A percentile compares a stretch with the other conserved stretches of the same genome.
Conservation (phyloP, 2,329 filamentous ascomycete genomes). For the Curvularia lunata region DNA sequence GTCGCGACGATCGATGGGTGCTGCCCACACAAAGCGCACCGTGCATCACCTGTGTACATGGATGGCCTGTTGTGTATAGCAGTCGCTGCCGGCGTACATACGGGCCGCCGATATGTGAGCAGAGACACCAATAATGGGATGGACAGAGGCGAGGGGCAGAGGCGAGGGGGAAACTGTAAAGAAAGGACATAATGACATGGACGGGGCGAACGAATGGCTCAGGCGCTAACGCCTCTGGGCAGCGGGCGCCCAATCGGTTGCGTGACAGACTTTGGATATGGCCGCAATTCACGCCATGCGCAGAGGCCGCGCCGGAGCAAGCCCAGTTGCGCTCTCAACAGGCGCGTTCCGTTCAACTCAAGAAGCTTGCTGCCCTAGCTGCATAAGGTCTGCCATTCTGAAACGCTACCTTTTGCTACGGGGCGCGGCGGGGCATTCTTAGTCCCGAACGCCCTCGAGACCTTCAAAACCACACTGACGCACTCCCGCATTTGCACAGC, state of each 20-base stretch:
- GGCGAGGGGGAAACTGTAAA: neutral
- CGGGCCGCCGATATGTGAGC: neutral
- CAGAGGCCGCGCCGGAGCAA: conserved; percentile 18
- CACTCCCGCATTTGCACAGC: conserved; percentile 11
- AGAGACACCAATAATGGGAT: neutral
- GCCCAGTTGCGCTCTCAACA: conserved; percentile 9
- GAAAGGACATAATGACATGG: neutral
- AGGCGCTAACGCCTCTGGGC: conserved; percentile 4
- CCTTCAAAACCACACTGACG: conserved; percentile 26
- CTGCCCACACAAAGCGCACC: conserved; percentile 6
- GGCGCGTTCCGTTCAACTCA: conserved; percentile 18
- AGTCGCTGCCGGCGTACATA: neutral
- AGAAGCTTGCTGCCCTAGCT: conserved; percentile 21
- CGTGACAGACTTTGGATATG: conserved; percentile 16
- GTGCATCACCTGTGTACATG: neutral
- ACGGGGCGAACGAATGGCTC: neutral
- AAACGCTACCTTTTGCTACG: conserved; percentile 26
- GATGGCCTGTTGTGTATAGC: neutral
- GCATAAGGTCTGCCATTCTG: conserved; percentile 28
- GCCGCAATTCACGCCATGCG: conserved; percentile 14
- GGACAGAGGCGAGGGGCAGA: neutral
- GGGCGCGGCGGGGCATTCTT: conserved; percentile 21
- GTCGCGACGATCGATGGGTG: conserved; percentile 7
- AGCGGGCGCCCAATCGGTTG: conserved; percentile 7
- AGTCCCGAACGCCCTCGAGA: conserved; percentile 9